Percentiles rank a stretch among this genome's conserved stretches.
These are phyloP conservation scores for Paspalum vaginatum DNA, from an alignment of 176 grass and related monocot genomes.

Conservation along the genomic window DNA sequence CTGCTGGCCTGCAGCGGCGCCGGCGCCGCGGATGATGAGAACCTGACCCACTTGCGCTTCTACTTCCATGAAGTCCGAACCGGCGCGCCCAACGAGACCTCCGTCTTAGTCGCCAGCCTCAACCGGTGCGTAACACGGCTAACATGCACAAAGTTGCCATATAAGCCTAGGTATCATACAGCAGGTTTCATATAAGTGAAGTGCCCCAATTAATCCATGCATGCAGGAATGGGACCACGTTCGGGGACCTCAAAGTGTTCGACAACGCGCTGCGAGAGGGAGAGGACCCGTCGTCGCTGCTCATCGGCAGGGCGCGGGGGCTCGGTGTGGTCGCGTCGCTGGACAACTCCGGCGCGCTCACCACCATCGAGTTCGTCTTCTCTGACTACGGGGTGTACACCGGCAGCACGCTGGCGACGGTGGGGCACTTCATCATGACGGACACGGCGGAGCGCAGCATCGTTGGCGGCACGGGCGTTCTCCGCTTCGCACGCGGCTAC, in stretches of 20 bases:
- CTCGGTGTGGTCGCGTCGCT: constrained; percentile 48
- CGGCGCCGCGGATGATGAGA: not conserved
- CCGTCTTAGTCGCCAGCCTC: constrained; percentile 37
- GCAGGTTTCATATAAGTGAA: too few relatives aligned
- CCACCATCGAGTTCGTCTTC: constrained; percentile 51
- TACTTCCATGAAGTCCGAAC: constrained; percentile 67
- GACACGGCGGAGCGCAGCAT: too few relatives aligned
- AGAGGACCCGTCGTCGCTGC: constrained; percentile 39
- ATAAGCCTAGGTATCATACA: too few relatives aligned
- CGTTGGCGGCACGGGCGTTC: too few relatives aligned
- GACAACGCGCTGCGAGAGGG: constrained; percentile 56
- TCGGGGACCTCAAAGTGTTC: constrained; percentile 48
- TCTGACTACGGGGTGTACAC: constrained; percentile 29
- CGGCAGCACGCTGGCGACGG: too few relatives aligned
- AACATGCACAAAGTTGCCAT: too few relatives aligned
- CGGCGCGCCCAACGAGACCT: constrained; percentile 41
- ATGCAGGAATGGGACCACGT: constrained; percentile 40
- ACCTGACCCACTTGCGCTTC: constrained; percentile 58
- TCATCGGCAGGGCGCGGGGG: constrained; percentile 47
- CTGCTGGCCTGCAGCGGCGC: not conserved
- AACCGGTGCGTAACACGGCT: not conserved
- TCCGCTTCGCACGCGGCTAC: too few relatives aligned
- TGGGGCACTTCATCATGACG: too few relatives aligned
- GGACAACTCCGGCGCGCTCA: constrained; percentile 32
- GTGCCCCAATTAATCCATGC: too few relatives aligned